Base-by-base conservation (phyloP, 306 rosid species). In the Coriaria nepalensis region DNA sequence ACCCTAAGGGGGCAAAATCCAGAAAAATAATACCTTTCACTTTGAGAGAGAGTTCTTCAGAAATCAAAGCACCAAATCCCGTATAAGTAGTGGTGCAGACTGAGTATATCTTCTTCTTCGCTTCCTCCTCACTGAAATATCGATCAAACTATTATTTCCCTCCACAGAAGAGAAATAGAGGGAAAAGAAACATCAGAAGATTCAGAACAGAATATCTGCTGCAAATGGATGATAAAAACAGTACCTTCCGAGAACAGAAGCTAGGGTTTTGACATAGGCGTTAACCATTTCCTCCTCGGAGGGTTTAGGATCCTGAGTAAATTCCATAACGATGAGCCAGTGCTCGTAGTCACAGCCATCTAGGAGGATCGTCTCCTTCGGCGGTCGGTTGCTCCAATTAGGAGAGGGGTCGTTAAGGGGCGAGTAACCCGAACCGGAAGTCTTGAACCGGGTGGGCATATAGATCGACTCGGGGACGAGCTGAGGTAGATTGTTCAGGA, bases 271-370 rank as follows among this genome's bases (percentile, higher is more conserved):
- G 61, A 90, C 85, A 45, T 90, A 90, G 35, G 82, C 2, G 9
- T 68, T 50, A 37, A 90, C 58, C 97, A 90, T 90, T 48, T 79
- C 85, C 12, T 79, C 85, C 15, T 90, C 97, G 6, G 94, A 74
- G 60, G 85, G 95, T 62, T 81, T 84, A 5, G 79, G 76, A 10
- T 73, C 54, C 2, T 63, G 50, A 0, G 87, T 67, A 60, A 84
- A 90, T 67, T 84, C 97, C 85, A 90, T 54, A 15, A 84, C 74
- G 13, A 88, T 66, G 47, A 88, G 93, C 97, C 97, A 84, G 53
- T 88, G 97, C 65, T 88, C 86, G 67, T 84, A 84, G 43, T 88
- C 97, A 43, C 97, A 88, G 45, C 97, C 97, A 63, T 81, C 90
- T 4, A 88, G 90, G 35, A 88, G 82, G 61, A 88, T 78, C 20